Evolutionary conservation across 163 green algal species (phyloP).

Genomic region (Chlorella variabilis): DNA sequence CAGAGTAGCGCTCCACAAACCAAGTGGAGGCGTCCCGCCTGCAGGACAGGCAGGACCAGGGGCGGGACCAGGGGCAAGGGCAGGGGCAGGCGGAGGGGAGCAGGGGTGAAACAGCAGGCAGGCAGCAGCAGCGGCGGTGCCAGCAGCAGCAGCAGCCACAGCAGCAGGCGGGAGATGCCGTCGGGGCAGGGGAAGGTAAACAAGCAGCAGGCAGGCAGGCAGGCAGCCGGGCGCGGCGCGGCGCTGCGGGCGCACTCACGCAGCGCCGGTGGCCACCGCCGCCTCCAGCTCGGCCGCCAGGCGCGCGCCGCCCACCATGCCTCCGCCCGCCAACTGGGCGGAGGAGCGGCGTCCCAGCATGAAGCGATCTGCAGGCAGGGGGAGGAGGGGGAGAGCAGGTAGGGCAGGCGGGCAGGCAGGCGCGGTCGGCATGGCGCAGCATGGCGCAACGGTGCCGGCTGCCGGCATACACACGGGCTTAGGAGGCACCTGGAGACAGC

Average conservation of each 20-base stretch:
- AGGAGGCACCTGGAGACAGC: no score
- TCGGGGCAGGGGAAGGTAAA: no score
- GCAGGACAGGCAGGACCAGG: neutral
- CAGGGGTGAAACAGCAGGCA: no score
- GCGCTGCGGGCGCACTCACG: neutral
- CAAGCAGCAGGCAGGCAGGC: no score
- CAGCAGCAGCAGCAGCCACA: no score
- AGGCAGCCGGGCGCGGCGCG: neutral
- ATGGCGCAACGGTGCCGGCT: no score
- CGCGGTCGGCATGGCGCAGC: neutral
- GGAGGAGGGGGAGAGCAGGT: neutral
- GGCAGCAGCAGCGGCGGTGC: no score
- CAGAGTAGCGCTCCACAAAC: neutral
- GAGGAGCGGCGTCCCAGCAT: neutral
- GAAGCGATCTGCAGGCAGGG: conserved; percentile 18
- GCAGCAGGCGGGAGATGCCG: neutral
- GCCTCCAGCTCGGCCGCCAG: neutral
- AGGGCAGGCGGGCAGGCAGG: neutral
- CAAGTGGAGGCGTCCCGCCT: neutral
- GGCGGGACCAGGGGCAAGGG: no score
- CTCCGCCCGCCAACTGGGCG: no score
- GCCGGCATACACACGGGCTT: no score
- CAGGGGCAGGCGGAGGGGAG: no score
- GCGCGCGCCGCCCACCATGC: neutral
- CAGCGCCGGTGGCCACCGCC: neutral